Conservation (phyloP, 192 early-diverging fungal species). For the Jimgerdemannia flammicorona region DNA sequence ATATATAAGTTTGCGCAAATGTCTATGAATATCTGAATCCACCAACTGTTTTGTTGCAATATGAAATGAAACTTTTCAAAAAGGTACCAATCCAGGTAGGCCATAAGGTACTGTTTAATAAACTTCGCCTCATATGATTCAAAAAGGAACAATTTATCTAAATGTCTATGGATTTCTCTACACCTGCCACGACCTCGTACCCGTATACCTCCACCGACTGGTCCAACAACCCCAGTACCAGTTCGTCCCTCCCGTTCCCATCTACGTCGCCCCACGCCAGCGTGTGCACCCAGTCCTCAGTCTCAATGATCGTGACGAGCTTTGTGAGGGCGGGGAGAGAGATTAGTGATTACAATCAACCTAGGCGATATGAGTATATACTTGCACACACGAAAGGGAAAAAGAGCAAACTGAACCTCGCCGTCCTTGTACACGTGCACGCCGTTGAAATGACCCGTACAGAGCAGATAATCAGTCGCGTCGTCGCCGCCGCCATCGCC, state of each 20-base stretch:
- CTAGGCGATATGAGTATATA: neutral
- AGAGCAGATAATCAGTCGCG: conserved; percentile 28
- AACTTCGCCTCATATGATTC: no score
- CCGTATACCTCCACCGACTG: conserved; percentile 23
- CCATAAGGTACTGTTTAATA: no score
- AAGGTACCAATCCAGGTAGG: no score
- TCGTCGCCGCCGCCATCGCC: neutral
- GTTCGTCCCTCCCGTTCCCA: conserved; percentile 27
- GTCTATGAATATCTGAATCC: no score
- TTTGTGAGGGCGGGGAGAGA: conserved; percentile 4
- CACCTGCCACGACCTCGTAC: neutral
- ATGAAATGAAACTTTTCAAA: no score
- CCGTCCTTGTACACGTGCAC: conserved; percentile 27
- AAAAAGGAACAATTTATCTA: no score
- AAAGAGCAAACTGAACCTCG: conserved; percentile 5
- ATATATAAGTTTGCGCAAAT: no score
- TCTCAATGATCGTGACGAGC: conserved; percentile 17
- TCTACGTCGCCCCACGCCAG: conserved; percentile 32
- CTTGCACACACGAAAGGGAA: no score
- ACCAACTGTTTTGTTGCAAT: no score
- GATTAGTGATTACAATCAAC: neutral
- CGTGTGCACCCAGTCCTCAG: conserved; percentile 28
- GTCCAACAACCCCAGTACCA: conserved; percentile 32
- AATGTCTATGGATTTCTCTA: no score
- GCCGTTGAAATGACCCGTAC: conserved; percentile 28